Base-by-base conservation (phyloP, 495 filamentous ascomycete species). In the Lepraria neglecta region DNA sequence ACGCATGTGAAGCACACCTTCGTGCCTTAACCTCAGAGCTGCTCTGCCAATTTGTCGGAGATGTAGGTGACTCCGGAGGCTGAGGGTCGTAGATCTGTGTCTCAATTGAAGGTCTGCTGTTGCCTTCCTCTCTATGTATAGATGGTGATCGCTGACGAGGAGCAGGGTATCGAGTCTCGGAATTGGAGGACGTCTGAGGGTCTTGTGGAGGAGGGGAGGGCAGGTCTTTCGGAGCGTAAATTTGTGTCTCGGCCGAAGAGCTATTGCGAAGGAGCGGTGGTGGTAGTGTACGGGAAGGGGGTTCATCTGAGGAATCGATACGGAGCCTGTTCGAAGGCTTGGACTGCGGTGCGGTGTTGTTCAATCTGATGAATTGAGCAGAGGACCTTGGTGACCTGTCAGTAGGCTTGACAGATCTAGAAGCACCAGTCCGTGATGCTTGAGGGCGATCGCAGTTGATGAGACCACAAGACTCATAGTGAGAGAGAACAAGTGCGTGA, bases 401-500 rank as follows among this genome's bases (percentile, higher is more conserved):
- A 38, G 51, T 54, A 45, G 57, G 33, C 43, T 19, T 58, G n/a
- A 17, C n/a, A 27, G 61, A 58, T 19, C 14, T 38, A 3, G 35
- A 10, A 38, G 35, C 12, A 38, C 30, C 14, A 51, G 40, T 35
- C 30, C 57, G 50, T 24, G 27, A 54, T 0, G 53, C 28, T 3
- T 3, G 40, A 14, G 31, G 19, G 19, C 6, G 53, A 35, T 56
- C 35, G 48, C 14, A 27, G n/a, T 67, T 31, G 30, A 62, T 59
- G 52, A 66, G 47, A 31, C 64, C 67, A 19, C 56, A 42, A n/a
- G 46, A 48, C 21, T 62, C 64, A 12, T 68, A 63, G 28, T 65
- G 61, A 44, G 66, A 64, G 27, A 70, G 46, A 27, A 68, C 64
- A 52, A 63, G 55, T 19, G 63, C 58, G 42, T 68, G 64, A 0